A percentile compares a stretch with the other conserved stretches of the same genome.
phyloP scores from a whole-genome alignment of 2,329 filamentous ascomycete genomes.

The Paecilomyces dactylethromorphus region DNA sequence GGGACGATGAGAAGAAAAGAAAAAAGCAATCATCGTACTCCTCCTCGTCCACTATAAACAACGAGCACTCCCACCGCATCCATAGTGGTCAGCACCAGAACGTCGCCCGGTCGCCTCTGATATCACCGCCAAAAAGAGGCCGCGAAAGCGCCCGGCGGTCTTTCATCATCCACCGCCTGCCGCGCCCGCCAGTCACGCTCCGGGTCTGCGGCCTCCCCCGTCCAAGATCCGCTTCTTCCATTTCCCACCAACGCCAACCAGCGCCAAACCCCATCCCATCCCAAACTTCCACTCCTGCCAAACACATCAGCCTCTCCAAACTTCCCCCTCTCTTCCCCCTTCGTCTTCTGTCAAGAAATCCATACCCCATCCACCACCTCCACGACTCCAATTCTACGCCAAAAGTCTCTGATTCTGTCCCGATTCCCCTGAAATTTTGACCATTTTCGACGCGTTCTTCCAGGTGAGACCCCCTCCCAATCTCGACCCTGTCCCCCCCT shows the following conservation, averaged over 20 bases:
- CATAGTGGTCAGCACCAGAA: not conserved
- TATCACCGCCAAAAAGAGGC: not conserved
- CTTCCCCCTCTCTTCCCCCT: constrained; percentile 5
- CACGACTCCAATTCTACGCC: constrained; percentile 9
- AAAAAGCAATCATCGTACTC: too few species aligned
- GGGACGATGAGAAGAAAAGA: not conserved
- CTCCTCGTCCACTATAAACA: too few species aligned
- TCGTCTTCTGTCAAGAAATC: constrained; percentile 1
- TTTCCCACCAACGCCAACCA: not conserved
- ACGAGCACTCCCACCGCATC: too few species aligned
- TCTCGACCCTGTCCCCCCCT: not conserved
- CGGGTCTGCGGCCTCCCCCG: constrained; percentile 2
- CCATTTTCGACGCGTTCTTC: not conserved
- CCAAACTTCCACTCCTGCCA: constrained; percentile 13
- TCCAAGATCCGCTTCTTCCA: constrained; percentile 4
- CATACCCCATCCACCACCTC: constrained; percentile 11
- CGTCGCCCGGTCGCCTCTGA: not conserved
- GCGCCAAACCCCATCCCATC: constrained; percentile 10
- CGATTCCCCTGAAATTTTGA: not conserved
- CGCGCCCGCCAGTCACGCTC: constrained; percentile 4
- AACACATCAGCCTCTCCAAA: constrained; percentile 13
- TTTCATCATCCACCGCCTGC: constrained; percentile 5
- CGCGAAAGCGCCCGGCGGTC: not conserved
- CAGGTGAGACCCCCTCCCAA: not conserved
- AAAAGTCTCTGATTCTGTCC: not conserved